These are phyloP conservation scores for Kwoniella sp. DNA, from an alignment of 768 basidiomycete species.

Conservation along the genomic window DNA sequence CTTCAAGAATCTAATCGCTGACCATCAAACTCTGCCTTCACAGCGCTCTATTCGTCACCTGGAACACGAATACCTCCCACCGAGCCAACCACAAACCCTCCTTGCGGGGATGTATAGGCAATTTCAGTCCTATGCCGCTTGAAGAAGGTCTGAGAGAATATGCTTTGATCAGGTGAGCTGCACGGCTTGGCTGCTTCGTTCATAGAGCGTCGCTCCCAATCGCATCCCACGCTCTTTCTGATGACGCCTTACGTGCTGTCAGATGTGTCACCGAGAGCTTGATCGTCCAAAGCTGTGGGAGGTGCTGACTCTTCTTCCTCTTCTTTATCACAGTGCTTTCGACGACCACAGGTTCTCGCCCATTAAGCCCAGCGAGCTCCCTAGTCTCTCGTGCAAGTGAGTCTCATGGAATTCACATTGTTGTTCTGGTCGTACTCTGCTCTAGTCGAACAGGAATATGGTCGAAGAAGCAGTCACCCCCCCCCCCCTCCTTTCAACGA, in stretches of 20 bases:
- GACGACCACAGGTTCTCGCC: conserved; percentile 79
- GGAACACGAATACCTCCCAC: conserved; percentile 74
- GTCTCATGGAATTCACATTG: too few relatives aligned
- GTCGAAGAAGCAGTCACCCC: too few relatives aligned
- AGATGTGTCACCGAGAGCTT: too few relatives aligned
- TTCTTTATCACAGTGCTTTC: conserved; percentile 66
- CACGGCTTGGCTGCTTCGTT: background rate
- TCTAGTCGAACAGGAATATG: too few relatives aligned
- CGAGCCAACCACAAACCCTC: conserved; percentile 55
- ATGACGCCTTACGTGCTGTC: too few relatives aligned
- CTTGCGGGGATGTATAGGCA: conserved; percentile 92
- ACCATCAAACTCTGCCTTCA: background rate
- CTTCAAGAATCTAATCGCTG: background rate
- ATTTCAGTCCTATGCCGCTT: conserved; percentile 75
- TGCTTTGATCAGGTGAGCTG: conserved; percentile 71
- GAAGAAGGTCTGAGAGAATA: conserved; percentile 81
- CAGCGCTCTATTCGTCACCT: conserved; percentile 95
- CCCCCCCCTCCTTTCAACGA: too few relatives aligned
- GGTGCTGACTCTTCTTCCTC: too few relatives aligned
- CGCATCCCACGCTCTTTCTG: too few relatives aligned
- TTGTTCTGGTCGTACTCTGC: too few relatives aligned
- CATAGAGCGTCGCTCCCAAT: background rate
- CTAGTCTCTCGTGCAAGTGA: conserved; percentile 82
- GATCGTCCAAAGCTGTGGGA: too few relatives aligned
- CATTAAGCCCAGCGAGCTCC: conserved; percentile 75